Base-by-base conservation (phyloP, 495 filamentous ascomycete genomes). In the Arthonia radiata region DNA sequence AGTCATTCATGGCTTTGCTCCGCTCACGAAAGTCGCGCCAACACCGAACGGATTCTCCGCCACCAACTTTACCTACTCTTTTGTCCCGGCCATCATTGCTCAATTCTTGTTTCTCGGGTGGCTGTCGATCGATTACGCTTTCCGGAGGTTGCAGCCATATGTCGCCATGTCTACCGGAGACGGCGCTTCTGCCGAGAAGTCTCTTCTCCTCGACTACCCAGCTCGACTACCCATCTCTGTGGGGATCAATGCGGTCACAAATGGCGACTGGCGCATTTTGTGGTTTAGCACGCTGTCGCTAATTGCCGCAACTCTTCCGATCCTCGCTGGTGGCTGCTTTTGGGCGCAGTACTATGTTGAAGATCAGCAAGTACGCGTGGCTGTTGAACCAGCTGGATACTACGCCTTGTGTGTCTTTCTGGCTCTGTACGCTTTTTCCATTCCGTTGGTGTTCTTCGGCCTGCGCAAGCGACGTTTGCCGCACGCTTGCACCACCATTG, bases 21-120 rank as follows among this genome's bases (percentile, higher is more conserved):
- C 81, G 8, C 47, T 51, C 13, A 46, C 90, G 2, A 49, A 52
- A 4, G 63, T 73, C 0, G 52, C 56, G 1, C 68, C 76, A 4
- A 59, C 56, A 8, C 37, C 48, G 0, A 52, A 50, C 18, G 77
- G 71, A 18, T 92, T 82, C 42, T 86, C 77, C 4, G 50, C 76
- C 2, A 75, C 80, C 25, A 73, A 89, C 47, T 91, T 92, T 52
- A 48, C 89, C 27, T 91, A 77, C 54, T 70, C 66, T 43, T 86
- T 92, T 43, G 35, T 92, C 27, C 81, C 81, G 0, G 65, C 69
- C 1, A 31, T 80, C 2, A 54, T 89, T 10, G 81, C 73, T 13
- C 71, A 73, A 37, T 30, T 78, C 15, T 46, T 81, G 14, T 81
- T 76, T 48, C 69, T 91, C 24, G 50, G 60, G 30, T 76, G 74